phyloP scores from a whole-genome alignment of 805 yeast species.

The Saccharomycopsis sp. region DNA sequence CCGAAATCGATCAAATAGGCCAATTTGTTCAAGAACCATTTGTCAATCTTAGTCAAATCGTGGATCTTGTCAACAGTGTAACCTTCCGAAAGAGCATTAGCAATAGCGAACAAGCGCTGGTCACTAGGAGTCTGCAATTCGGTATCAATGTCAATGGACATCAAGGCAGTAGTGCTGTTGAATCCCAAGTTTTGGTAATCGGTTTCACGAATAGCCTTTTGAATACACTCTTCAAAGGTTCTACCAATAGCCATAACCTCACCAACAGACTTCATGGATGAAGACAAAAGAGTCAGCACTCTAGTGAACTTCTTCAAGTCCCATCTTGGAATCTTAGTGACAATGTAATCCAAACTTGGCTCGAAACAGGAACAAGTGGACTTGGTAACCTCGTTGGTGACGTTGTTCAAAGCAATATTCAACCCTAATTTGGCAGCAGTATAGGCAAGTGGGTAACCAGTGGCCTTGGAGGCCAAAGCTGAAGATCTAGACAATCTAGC shows the following conservation, averaged over 20 bases:
- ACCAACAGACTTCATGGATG: slow-evolving; percentile 98
- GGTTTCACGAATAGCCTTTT: slow-evolving; percentile 93
- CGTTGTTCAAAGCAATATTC: slow-evolving; percentile 85
- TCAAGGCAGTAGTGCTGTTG: slow-evolving; percentile 72
- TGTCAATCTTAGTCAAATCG: slow-evolving; percentile 86
- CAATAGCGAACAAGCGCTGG: slow-evolving; percentile 92
- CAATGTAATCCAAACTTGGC: slow-evolving; percentile 95
- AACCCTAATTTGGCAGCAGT: slow-evolving; percentile 96
- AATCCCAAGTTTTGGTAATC: slow-evolving; percentile 96
- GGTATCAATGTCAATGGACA: slow-evolving; percentile 86
- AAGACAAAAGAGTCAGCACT: slow-evolving; percentile 79
- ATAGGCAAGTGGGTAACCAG: slow-evolving; percentile 97
- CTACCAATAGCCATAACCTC: slow-evolving; percentile 98
- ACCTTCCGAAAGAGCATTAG: slow-evolving; percentile 85
- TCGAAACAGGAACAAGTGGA: slow-evolving; percentile 95
- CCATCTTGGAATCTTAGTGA: slow-evolving; percentile 98
- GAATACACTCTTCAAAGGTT: slow-evolving; percentile 95
- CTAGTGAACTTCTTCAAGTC: slow-evolving; percentile 93
- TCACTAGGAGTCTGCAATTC: slow-evolving; percentile 97
- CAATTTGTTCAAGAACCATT: slow-evolving; percentile 91
- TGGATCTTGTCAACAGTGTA: slow-evolving; percentile 90
- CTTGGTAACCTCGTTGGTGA: slow-evolving; percentile 88
- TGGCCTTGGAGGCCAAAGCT: slow-evolving; percentile 98
- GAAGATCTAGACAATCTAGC: slow-evolving; percentile 97
- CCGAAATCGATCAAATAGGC: slow-evolving; percentile 69